phyloP scores from a whole-genome alignment of 192 early-diverging fungal genomes.

The Umbelopsis ramanniana region DNA sequence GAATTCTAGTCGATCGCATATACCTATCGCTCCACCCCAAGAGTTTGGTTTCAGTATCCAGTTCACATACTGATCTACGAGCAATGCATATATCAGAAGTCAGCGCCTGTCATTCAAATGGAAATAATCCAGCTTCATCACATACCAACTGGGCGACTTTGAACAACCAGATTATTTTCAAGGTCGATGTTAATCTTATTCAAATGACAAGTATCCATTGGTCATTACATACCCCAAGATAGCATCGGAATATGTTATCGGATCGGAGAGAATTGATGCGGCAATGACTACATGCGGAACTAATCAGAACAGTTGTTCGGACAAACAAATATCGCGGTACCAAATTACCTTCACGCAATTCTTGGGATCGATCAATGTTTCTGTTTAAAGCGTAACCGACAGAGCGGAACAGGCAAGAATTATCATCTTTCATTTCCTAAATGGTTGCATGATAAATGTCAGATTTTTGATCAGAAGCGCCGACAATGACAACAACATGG shows the following conservation, averaged over 20 bases:
- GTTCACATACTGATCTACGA: conserved; percentile 56
- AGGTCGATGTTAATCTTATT: too few relatives aligned
- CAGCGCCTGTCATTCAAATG: not conserved
- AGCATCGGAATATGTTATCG: conserved; percentile 60
- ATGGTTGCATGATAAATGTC: not conserved
- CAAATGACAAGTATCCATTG: not conserved
- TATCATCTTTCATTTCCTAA: conserved; percentile 72
- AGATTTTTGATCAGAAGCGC: not conserved
- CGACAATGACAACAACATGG: not conserved
- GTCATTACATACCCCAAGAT: conserved; percentile 58
- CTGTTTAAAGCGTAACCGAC: conserved; percentile 57
- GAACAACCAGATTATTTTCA: too few relatives aligned
- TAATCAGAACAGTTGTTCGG: not conserved
- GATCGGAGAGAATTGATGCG: conserved; percentile 54
- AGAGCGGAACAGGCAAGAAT: conserved; percentile 73
- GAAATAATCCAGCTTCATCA: not conserved
- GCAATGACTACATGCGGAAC: conserved; percentile 43
- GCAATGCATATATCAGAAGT: not conserved
- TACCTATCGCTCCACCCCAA: conserved; percentile 88
- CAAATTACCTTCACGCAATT: conserved; percentile 40
- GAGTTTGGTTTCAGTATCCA: conserved; percentile 69
- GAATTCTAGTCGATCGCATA: not conserved
- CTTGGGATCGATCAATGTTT: conserved; percentile 20
- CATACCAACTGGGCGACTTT: conserved; percentile 22
- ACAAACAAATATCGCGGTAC: not conserved